Evolutionary conservation across 106 monocot species (phyloP).

Genomic region (Alisma plantagoaquatica): DNA sequence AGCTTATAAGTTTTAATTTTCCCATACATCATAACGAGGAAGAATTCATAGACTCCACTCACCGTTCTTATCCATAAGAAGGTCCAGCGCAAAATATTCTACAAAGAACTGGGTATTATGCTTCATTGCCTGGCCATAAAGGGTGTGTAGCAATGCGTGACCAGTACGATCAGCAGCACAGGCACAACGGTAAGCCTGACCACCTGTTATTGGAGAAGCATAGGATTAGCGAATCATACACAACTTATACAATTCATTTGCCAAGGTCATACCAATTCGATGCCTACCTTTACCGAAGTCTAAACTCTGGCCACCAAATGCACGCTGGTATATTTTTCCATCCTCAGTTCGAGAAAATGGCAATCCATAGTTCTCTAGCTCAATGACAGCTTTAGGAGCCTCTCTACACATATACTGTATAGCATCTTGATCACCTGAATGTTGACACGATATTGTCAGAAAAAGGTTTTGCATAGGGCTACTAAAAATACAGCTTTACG

Average conservation of each 20-base stretch:
- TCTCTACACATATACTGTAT: slow-evolving; percentile 19
- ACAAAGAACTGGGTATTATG: too few species aligned
- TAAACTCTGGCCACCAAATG: slow-evolving; percentile 92
- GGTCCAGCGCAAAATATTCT: too few species aligned
- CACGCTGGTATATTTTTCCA: too few species aligned
- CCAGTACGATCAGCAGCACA: slow-evolving; percentile 94
- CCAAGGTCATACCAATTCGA: too few species aligned
- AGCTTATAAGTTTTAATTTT: slow-evolving; percentile 1
- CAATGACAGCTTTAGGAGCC: too few species aligned
- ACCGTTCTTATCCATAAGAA: slow-evolving; percentile 70
- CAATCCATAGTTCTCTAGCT: too few species aligned
- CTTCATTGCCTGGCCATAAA: slow-evolving; percentile 90
- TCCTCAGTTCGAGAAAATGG: slow-evolving; percentile 88
- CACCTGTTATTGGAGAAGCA: slow-evolving; percentile 27
- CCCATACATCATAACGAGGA: neutral
- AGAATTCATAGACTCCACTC: too few species aligned
- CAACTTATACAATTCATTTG: neutral
- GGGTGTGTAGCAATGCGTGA: slow-evolving; percentile 84
- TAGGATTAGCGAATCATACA: neutral
- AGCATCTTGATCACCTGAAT: too few species aligned
- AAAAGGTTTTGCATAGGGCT: too few species aligned
- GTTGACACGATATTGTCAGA: too few species aligned
- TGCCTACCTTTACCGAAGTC: slow-evolving; percentile 94
- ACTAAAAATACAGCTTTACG: too few species aligned
- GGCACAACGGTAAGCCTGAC: slow-evolving; percentile 94